Percentiles rank a stretch among this genome's conserved stretches.
These are phyloP conservation scores for Lenwebbia sp. DNA, from an alignment of 345 rosid species.

Conservation along the genomic window DNA sequence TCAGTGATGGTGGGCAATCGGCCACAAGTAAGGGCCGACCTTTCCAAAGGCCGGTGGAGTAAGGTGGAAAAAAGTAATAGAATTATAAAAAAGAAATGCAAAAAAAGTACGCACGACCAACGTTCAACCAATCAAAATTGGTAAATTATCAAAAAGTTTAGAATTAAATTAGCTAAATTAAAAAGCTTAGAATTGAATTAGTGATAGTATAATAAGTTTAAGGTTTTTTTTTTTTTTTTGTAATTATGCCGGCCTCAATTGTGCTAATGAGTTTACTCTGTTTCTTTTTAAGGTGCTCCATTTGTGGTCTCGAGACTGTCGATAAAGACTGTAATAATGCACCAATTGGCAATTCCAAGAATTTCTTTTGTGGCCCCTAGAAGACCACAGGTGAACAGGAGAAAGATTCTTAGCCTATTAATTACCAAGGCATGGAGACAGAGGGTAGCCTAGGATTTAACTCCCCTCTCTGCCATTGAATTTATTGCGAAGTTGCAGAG, in stretches of 20 bases:
- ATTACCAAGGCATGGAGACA: background rate
- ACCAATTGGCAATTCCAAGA: background rate
- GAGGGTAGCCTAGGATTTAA: background rate
- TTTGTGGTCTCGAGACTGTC: background rate
- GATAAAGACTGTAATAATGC: background rate
- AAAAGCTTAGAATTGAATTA: background rate
- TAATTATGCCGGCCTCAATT: background rate
- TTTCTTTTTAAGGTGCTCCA: background rate
- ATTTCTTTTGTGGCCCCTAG: background rate
- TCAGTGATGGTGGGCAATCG: too few relatives aligned
- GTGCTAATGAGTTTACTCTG: background rate
- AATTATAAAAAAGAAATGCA: too few relatives aligned
- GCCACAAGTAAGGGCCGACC: background rate
- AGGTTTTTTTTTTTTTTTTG: background rate
- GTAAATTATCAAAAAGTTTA: rapidly evolving
- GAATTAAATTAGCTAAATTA: rapidly evolving
- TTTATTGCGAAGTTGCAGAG: background rate
- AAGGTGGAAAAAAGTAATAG: rapidly evolving
- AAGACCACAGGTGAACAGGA: background rate
- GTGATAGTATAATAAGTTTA: rapidly evolving
- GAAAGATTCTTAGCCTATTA: background rate
- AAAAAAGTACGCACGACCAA: rapidly evolving
- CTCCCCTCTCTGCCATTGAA: background rate
- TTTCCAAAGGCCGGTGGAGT: rapidly evolving
- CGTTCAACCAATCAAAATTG: background rate